Evolutionary conservation across 2,329 filamentous ascomycete genomes (phyloP).

Genomic region (Akanthomyces lecanii): DNA sequence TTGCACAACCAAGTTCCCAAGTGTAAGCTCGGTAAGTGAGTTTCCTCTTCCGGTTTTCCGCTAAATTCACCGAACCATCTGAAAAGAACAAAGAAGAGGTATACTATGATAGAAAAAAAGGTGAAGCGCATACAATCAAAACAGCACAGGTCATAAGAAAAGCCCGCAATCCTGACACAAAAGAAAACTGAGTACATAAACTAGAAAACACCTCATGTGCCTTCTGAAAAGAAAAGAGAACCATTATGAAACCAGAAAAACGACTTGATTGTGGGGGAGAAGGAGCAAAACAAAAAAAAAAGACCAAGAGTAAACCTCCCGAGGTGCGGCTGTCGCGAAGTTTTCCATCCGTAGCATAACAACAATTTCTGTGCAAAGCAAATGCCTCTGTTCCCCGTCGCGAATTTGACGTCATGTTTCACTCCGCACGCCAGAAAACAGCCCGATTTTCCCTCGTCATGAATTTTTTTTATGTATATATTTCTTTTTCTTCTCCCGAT

Average conservation of each 20-base stretch:
- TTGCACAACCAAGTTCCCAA: too few relatives aligned
- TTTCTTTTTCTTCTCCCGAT: neutral
- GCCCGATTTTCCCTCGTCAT: slow-evolving; percentile 8
- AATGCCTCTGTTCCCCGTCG: neutral
- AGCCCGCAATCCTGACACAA: neutral
- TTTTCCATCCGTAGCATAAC: neutral
- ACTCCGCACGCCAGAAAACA: neutral
- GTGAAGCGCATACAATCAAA: neutral
- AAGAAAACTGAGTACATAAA: too few relatives aligned
- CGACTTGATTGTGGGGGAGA: neutral
- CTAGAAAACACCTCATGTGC: neutral
- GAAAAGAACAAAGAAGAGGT: neutral
- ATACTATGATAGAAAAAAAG: neutral
- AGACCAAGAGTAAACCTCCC: neutral
- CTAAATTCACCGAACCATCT: neutral
- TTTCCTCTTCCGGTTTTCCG: neutral
- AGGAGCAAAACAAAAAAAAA: slow-evolving; percentile 4
- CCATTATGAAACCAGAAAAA: slow-evolving; percentile 17
- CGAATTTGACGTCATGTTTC: neutral
- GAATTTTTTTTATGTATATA: neutral
- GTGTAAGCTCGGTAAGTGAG: too few relatives aligned
- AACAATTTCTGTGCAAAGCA: neutral
- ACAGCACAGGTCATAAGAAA: neutral
- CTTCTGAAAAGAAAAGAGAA: neutral
- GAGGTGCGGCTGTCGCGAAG: neutral